These are phyloP conservation scores for Fraxinus albicans DNA, from an alignment of 305 asterid genomes.

Conservation along the genomic window DNA sequence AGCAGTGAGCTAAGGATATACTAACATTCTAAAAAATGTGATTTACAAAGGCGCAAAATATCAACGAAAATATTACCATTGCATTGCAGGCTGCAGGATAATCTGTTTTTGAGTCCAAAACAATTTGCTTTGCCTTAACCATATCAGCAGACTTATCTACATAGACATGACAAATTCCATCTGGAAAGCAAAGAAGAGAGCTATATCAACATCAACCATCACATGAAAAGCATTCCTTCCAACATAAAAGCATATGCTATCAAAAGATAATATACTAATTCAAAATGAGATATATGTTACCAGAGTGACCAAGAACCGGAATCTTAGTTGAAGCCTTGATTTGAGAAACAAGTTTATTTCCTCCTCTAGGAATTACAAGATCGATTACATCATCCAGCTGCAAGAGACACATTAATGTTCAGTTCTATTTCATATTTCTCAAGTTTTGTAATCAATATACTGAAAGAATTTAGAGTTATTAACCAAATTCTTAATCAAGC, in stretches of 20 bases:
- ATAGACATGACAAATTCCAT: constrained; percentile 77
- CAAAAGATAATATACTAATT: neutral
- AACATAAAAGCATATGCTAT: neutral
- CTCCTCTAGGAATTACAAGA: constrained; percentile 56
- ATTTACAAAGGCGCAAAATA: neutral
- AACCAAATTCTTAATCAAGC: neutral
- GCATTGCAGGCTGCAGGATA: constrained; percentile 84
- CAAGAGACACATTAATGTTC: constrained; percentile 10
- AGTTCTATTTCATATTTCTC: neutral
- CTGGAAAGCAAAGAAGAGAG: constrained; percentile 26
- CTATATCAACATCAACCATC: neutral
- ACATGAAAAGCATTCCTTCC: constrained; percentile 9
- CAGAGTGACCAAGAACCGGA: constrained; percentile 80
- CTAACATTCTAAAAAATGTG: neutral
- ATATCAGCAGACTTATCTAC: constrained; percentile 55
- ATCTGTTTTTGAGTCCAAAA: constrained; percentile 51
- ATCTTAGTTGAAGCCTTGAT: constrained; percentile 60
- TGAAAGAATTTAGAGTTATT: neutral
- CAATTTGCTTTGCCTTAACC: constrained; percentile 44
- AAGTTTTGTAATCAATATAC: neutral
- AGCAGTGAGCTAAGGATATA: neutral
- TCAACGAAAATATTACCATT: constrained; percentile 37
- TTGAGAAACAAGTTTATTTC: constrained; percentile 47
- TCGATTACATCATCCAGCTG: constrained; percentile 57
- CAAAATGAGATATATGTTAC: constrained; percentile 26